These are phyloP conservation scores for Aspergillus novoparasiticus DNA, from an alignment of 2,329 filamentous ascomycete species.

Conservation along the genomic window DNA sequence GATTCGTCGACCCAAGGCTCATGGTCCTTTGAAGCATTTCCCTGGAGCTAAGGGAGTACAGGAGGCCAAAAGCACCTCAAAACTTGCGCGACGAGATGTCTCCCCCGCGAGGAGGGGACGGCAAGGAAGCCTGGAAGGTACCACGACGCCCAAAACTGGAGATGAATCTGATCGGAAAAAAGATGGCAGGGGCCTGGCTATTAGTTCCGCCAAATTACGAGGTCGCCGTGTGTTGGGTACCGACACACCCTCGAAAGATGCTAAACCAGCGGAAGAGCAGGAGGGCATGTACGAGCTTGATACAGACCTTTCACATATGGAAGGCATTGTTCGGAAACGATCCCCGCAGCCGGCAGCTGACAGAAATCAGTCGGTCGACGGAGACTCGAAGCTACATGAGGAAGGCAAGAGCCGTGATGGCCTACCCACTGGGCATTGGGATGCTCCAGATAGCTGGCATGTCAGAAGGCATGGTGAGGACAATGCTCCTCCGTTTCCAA, in stretches of 20 bases:
- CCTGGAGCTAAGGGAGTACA: conserved; percentile 33
- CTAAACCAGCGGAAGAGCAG: conserved; percentile 53
- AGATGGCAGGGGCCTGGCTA: conserved; percentile 39
- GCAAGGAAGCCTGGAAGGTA: conserved; percentile 41
- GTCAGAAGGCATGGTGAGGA: conserved; percentile 66
- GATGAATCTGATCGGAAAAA: conserved; percentile 44
- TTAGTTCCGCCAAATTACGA: conserved; percentile 36
- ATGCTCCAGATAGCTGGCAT: conserved; percentile 95
- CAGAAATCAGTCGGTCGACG: conserved; percentile 38
- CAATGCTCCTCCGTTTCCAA: conserved; percentile 34
- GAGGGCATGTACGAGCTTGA: conserved; percentile 73
- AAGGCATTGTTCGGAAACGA: conserved; percentile 78
- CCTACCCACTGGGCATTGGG: conserved; percentile 67
- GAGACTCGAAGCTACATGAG: conserved; percentile 32
- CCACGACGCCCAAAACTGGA: conserved; percentile 21
- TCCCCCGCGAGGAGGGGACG: conserved; percentile 36
- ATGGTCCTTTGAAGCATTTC: conserved; percentile 37
- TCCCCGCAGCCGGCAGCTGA: conserved; percentile 71
- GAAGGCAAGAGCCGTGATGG: conserved; percentile 36
- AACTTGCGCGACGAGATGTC: conserved; percentile 32
- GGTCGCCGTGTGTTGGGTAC: conserved; percentile 27
- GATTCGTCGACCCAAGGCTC: conserved; percentile 52
- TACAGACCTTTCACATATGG: conserved; percentile 86
- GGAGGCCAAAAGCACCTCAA: conserved; percentile 29
- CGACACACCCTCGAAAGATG: conserved; percentile 22